Conservation (phyloP, 768 basidiomycete genomes). For the Amanita inopinata region DNA sequence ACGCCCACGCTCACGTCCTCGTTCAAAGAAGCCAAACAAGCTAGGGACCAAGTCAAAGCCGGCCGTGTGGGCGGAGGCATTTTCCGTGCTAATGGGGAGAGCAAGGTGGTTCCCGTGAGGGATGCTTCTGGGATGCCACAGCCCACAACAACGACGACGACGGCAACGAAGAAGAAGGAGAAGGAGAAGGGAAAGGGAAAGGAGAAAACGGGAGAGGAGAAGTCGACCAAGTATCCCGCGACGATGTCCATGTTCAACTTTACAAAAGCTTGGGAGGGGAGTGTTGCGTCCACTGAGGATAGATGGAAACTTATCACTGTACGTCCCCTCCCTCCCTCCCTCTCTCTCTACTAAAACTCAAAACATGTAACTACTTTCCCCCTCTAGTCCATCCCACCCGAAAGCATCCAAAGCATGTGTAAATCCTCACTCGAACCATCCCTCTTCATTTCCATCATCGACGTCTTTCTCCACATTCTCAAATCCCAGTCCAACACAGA, state of each 20-base stretch:
- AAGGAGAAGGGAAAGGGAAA: no score
- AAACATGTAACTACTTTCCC: no score
- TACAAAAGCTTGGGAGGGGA: constrained; percentile 44
- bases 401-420: constrained; percentile 51
- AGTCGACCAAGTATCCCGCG: not conserved
- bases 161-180: no score
- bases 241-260: constrained; percentile 50
- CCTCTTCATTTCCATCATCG: constrained; percentile 48
- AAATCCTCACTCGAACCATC: constrained; percentile 61
- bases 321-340: constrained; percentile 15
- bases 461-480: constrained; percentile 32
- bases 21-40: constrained; percentile 51
- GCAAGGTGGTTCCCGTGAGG: constrained; percentile 28
- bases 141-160: no score
- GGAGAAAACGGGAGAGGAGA: not conserved
- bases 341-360: not conserved
- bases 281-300: constrained; percentile 27
- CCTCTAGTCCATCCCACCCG: constrained; percentile 44
- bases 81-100: constrained; percentile 54
- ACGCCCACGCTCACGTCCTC: no score
- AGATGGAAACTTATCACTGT: constrained; percentile 56
- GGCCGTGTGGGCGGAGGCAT: constrained; percentile 60
- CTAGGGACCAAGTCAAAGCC: constrained; percentile 34
- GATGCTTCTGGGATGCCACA: constrained; percentile 2
- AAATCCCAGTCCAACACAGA: constrained; percentile 13